Evolutionary conservation across 2,329 filamentous ascomycete genomes (phyloP).

Genomic region (Malbranchea zuffiana): DNA sequence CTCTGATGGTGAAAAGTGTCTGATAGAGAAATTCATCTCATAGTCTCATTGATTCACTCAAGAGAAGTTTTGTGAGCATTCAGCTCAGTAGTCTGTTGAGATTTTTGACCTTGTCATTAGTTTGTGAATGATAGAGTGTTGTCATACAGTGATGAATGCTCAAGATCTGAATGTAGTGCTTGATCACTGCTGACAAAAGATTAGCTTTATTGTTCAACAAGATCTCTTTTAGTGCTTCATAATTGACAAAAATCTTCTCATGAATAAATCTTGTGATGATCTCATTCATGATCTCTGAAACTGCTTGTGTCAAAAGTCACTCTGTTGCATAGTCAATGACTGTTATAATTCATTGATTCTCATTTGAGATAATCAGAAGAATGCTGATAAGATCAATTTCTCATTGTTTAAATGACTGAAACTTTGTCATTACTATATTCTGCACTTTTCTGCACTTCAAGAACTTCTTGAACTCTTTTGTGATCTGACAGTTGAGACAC

Average conservation of each 20-base stretch:
- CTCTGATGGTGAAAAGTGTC: not conserved
- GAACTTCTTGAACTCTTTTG: not conserved
- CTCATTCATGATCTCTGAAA: slow-evolving; percentile 2
- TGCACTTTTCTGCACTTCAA: slow-evolving; percentile 2
- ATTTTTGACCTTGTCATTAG: slow-evolving; percentile 8
- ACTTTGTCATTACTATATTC: not conserved
- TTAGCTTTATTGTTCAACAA: slow-evolving; percentile 4
- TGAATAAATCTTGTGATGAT: slow-evolving; percentile 3
- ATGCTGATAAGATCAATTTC: slow-evolving; percentile 1
- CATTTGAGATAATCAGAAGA: no score
- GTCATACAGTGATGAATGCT: not conserved
- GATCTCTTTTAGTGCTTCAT: slow-evolving; percentile 2
- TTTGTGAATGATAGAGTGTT: slow-evolving; percentile 3
- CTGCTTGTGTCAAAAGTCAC: not conserved
- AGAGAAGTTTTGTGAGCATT: not conserved
- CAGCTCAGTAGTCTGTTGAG: not conserved
- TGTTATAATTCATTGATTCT: slow-evolving; percentile 6
- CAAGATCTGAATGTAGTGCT: slow-evolving; percentile 2
- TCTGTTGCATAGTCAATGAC: slow-evolving; percentile 6
- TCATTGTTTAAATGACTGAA: slow-evolving; percentile 3
- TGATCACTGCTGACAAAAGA: slow-evolving; percentile 2
- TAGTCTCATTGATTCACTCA: slow-evolving; percentile 2
- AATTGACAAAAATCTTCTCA: slow-evolving; percentile 7
- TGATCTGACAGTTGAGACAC: slow-evolving; percentile 3
- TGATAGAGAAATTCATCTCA: slow-evolving; percentile 5